Base-by-base conservation (phyloP, 2,329 filamentous ascomycete species). In the Neofusicoccum kwambonambiense region DNA sequence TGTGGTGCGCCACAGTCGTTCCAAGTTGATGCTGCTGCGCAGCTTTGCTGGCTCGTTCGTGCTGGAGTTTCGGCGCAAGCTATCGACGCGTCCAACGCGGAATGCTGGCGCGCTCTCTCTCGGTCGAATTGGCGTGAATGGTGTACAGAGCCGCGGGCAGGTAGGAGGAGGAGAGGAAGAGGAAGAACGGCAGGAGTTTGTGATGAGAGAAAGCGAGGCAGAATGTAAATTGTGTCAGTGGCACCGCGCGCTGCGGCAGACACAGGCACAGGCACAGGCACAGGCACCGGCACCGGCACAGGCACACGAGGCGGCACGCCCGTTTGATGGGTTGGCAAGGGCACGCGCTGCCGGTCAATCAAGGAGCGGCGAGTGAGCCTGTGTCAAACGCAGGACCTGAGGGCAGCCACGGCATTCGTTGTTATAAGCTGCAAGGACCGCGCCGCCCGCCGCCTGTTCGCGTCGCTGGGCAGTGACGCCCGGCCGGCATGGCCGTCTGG, bases 391-490 rank as follows among this genome's bases (percentile, higher is more conserved):
- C 56, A 60, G 27, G 56, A 22, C 9, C 44, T 42, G 58, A 42
- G 47, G 45, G 34, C 27, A 41, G 42, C 42, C 34, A 37, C n/a
- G 49, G 61, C 49, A 49, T 57, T 58, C 52, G 52, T 64, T 51
- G 22, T 64, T 57, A 57, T 57, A 64, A 64, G 62, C 56, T 47
- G 56, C 62, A 64, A 58, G 62, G 44, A 64, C 52, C 42, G 45
- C 37, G 22, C 42, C 39, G 7, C 35, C 9, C 31, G 27, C 47
- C 51, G n/a, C 41, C 51, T 54, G 62, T 64, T 64, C 62, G 52
- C 62, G 62, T 64, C 62, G 51, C 52, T 56, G 61, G 51, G 44
- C 41, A 64, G 15, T 39, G n/a, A 54, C 27, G 60, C 17, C 47
- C 52, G 39, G 37, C 52, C 15, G 39, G 37, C 39, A 44, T 34